These are phyloP conservation scores for Hypoxylon sp. DNA, from an alignment of 2,329 filamentous ascomycete species.

Conservation along the genomic window DNA sequence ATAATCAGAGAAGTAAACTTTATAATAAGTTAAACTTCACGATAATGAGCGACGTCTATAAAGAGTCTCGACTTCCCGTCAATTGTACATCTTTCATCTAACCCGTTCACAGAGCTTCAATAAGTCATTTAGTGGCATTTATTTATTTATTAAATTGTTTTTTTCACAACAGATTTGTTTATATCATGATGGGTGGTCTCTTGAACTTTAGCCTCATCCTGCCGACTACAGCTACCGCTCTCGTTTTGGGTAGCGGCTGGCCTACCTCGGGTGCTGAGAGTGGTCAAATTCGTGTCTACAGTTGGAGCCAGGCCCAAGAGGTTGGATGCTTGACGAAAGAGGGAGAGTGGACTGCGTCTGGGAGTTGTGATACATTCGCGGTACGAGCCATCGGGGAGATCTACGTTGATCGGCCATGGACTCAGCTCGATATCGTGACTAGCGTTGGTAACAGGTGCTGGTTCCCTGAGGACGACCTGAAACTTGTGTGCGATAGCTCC, in stretches of 20 bases:
- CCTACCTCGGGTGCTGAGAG: slow-evolving; percentile 26
- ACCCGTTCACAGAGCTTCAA: not conserved
- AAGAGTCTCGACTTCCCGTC: not conserved
- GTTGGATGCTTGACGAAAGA: slow-evolving; percentile 29
- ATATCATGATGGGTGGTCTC: slow-evolving; percentile 15
- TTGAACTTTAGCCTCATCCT: slow-evolving; percentile 10
- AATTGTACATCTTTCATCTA: not conserved
- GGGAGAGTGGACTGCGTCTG: slow-evolving; percentile 32
- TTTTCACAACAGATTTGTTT: too few species aligned
- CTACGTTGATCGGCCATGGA: slow-evolving; percentile 24
- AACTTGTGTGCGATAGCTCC: slow-evolving; percentile 22
- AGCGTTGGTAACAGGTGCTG: slow-evolving; percentile 26
- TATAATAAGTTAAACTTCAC: not conserved
- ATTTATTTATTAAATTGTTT: too few species aligned
- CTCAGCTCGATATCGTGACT: slow-evolving; percentile 22
- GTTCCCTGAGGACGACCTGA: slow-evolving; percentile 18
- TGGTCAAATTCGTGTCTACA: slow-evolving; percentile 30
- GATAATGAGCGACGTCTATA: not conserved
- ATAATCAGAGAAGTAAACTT: not conserved
- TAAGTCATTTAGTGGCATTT: too few species aligned
- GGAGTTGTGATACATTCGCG: slow-evolving; percentile 26
- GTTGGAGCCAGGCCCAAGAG: slow-evolving; percentile 21
- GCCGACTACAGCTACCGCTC: slow-evolving; percentile 6
- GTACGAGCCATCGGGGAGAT: slow-evolving; percentile 15
- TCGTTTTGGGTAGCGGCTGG: slow-evolving; percentile 24